These are phyloP conservation scores for Dimargaris xerosporica DNA, from an alignment of 192 early-diverging fungal species.

Conservation along the genomic window DNA sequence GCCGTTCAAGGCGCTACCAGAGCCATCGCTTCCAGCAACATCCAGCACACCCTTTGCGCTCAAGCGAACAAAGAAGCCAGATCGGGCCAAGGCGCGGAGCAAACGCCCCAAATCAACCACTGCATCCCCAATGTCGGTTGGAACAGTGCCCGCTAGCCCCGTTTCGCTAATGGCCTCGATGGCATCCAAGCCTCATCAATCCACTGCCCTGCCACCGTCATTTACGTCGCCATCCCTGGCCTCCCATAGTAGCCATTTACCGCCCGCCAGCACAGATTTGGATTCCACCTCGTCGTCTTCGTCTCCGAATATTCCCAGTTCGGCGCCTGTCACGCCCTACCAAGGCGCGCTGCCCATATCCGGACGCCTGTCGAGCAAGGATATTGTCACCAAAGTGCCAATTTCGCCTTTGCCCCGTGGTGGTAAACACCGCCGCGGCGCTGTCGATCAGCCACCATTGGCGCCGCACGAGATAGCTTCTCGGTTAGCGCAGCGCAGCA, in stretches of 20 bases:
- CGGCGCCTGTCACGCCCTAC: conserved; percentile 16
- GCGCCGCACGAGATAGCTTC: conserved; percentile 26
- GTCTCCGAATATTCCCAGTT: background rate
- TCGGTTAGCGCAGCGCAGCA: conserved; percentile 43
- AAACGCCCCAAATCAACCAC: background rate
- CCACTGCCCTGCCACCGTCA: conserved; percentile 8
- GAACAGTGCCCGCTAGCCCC: background rate
- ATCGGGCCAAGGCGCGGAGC: too few relatives aligned
- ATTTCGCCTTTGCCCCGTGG: conserved; percentile 7
- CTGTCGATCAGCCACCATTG: background rate
- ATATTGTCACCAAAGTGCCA: conserved; percentile 14
- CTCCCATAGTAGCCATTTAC: conserved; percentile 20
- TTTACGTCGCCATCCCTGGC: conserved; percentile 24
- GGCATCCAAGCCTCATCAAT: background rate
- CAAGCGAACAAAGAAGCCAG: too few relatives aligned
- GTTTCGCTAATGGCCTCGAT: background rate
- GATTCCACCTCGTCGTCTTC: conserved; percentile 13
- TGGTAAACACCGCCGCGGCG: background rate
- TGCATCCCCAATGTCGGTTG: background rate
- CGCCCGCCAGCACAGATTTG: background rate
- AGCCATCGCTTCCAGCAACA: too few relatives aligned
- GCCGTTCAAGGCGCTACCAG: too few relatives aligned
- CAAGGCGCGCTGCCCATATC: conserved; percentile 13
- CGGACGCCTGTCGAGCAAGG: conserved; percentile 18
- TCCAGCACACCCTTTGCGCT: too few relatives aligned